These are phyloP conservation scores for Candida nitratophila DNA, from an alignment of 805 yeast species.

Conservation along the genomic window DNA sequence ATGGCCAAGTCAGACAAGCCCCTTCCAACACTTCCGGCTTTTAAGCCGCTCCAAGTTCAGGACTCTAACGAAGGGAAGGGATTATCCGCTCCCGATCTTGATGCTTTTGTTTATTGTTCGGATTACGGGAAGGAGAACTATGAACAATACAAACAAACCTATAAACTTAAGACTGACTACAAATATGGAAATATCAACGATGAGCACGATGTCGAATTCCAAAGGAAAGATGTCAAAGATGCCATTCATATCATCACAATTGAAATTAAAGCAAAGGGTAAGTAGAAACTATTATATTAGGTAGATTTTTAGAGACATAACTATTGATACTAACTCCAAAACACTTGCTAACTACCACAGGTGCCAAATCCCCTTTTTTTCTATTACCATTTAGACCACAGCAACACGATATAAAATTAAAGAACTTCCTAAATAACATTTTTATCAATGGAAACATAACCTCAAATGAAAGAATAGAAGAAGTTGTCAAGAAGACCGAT, in stretches of 20 bases:
- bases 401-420: constrained; percentile 52
- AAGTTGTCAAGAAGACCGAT: constrained; percentile 45
- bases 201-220: constrained; percentile 34
- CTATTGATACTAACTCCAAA: neutral
- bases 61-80: neutral
- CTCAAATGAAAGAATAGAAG: constrained; percentile 31
- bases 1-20: constrained; percentile 1
- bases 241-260: constrained; percentile 65
- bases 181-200: constrained; percentile 15
- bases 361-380: constrained; percentile 60
- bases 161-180: constrained; percentile 22
- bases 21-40: neutral
- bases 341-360: constrained; percentile 3
- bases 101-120: constrained; percentile 26
- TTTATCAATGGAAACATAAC: constrained; percentile 52
- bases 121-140: constrained; percentile 17
- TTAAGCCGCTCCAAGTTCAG: neutral
- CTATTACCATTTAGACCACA: constrained; percentile 74
- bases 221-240: constrained; percentile 59
- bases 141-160: constrained; percentile 20
- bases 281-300: constrained; percentile 1
- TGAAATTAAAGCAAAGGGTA: constrained; percentile 62
- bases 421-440: constrained; percentile 46
- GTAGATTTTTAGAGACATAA: no score
- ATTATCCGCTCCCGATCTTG: constrained; percentile 5